Conservation (phyloP, 306 rosid genomes). For the Castanea sativa region DNA sequence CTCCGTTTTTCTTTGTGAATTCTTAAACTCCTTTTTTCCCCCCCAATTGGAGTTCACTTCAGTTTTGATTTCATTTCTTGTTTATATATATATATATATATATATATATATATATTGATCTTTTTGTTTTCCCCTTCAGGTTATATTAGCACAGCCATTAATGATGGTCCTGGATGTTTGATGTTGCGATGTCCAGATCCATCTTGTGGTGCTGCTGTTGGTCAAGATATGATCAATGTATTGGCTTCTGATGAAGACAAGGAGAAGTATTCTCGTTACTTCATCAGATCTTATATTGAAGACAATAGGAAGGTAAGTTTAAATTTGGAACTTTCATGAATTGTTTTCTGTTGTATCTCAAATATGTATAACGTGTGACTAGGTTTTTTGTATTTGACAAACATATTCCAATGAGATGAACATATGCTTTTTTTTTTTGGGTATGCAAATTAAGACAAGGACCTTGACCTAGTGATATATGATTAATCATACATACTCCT, state of each 20-base stretch:
- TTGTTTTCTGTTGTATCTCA: background rate
- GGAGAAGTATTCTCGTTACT: conserved; percentile 72
- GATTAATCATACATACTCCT: background rate
- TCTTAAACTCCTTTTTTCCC: background rate
- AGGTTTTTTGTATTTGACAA: background rate
- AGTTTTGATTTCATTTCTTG: background rate
- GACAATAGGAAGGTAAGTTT: conserved; percentile 76
- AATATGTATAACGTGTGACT: background rate
- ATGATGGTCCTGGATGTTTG: conserved; percentile 93
- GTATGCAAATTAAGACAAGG: background rate
- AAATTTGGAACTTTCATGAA: background rate
- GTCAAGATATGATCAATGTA: conserved; percentile 68
- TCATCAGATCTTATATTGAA: conserved; percentile 85
- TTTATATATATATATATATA: background rate
- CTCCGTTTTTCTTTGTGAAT: background rate
- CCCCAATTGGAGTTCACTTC: background rate
- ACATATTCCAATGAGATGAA: background rate
- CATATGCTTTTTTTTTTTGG: background rate
- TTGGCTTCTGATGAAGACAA: conserved; percentile 59
- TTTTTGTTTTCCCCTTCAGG: conserved; percentile 29
- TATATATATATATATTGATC: background rate
- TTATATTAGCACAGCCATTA: conserved; percentile 77
- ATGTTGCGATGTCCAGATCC: conserved; percentile 94
- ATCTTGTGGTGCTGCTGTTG: conserved; percentile 75
- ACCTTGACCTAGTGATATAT: background rate